Percentiles rank a stretch among this genome's conserved stretches.
Conservation (phyloP, 2,329 filamentous ascomycete genomes). For the Colletotrichum truncatum region DNA sequence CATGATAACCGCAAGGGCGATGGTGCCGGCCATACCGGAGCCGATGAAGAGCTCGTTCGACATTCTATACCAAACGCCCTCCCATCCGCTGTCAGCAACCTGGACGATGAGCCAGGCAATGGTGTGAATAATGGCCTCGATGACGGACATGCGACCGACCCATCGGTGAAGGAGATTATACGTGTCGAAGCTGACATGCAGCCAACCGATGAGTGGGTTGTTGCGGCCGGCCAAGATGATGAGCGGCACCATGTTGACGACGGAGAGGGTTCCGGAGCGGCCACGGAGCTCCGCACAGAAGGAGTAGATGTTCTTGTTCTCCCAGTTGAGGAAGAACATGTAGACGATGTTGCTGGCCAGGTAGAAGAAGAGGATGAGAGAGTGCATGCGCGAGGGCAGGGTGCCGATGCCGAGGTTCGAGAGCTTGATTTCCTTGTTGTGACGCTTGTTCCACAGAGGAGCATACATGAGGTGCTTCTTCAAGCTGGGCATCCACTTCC, state of each 20-base stretch:
- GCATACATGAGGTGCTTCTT: slow-evolving; percentile 73
- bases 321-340: slow-evolving; percentile 70
- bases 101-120: slow-evolving; percentile 79
- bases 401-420: slow-evolving; percentile 70
- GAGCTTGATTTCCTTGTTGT: slow-evolving; percentile 73
- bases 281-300: slow-evolving; percentile 86
- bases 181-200: slow-evolving; percentile 93
- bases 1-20: slow-evolving; percentile 72
- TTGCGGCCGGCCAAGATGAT: slow-evolving; percentile 91
- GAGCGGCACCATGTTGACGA: slow-evolving; percentile 92
- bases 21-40: slow-evolving; percentile 69
- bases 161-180: slow-evolving; percentile 83
- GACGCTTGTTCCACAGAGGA: slow-evolving; percentile 70
- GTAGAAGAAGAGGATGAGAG: slow-evolving; percentile 65
- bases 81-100: slow-evolving; percentile 70
- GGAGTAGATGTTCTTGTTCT: slow-evolving; percentile 64
- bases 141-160: slow-evolving; percentile 78
- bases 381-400: slow-evolving; percentile 71
- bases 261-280: slow-evolving; percentile 80
- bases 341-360: slow-evolving; percentile 69
- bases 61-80: slow-evolving; percentile 64
- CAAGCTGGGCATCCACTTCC: slow-evolving; percentile 67
- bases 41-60: slow-evolving; percentile 69
- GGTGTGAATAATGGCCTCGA: slow-evolving; percentile 75
- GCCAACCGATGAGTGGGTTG: slow-evolving; percentile 84